These are phyloP conservation scores for Backusella parvicylindrica DNA, from an alignment of 192 early-diverging fungal genomes.

Conservation along the genomic window DNA sequence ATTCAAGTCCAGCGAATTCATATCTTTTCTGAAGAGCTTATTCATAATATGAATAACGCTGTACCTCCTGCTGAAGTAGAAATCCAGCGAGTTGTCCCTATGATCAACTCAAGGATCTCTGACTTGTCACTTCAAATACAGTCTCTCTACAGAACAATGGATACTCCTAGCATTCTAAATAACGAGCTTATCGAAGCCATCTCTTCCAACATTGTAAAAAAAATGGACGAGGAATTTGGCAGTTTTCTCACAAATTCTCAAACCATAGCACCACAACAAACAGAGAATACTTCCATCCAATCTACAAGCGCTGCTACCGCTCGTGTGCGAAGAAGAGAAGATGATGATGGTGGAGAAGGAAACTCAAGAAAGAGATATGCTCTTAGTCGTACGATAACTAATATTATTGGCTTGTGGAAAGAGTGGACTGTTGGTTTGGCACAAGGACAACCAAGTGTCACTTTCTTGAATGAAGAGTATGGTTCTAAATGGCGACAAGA, in stretches of 20 bases:
- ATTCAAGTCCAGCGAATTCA: not conserved
- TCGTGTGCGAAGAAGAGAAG: too few species aligned
- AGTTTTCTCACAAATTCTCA: not conserved
- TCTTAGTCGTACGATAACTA: not conserved
- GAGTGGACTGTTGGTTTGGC: not conserved
- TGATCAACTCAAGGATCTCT: too few species aligned
- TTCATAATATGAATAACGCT: not conserved
- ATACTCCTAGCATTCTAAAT: not conserved
- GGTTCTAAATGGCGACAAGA: not conserved
- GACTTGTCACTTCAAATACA: not conserved
- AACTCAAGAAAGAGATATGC: too few species aligned
- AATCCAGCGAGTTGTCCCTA: not conserved
- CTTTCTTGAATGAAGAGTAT: not conserved
- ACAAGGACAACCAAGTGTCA: not conserved
- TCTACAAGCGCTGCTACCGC: too few species aligned
- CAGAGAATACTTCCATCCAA: too few species aligned
- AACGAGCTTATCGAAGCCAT: not conserved
- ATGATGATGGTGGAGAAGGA: not conserved
- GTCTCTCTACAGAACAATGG: not conserved
- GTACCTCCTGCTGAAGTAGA: not conserved
- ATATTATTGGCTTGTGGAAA: not conserved
- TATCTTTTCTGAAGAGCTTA: not conserved
- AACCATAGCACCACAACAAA: not conserved
- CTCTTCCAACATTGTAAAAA: not conserved
- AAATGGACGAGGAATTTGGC: not conserved